Evolutionary conservation across 2,329 filamentous ascomycete genomes (phyloP).

Genomic region (Venturiaceae sp.): DNA sequence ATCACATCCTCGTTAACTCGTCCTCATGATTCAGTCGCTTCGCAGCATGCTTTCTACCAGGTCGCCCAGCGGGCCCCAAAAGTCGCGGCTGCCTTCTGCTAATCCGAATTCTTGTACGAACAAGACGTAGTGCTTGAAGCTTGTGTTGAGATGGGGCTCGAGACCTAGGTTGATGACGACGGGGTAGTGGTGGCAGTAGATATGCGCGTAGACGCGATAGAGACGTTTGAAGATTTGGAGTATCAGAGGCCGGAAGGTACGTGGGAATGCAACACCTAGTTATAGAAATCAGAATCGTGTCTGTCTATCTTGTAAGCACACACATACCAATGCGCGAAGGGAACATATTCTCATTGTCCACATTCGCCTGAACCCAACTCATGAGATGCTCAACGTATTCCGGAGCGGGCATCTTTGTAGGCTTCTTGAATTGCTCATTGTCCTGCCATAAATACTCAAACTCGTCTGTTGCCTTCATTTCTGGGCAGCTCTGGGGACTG

Average conservation of each 20-base stretch:
- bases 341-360: conserved; percentile 91
- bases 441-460: conserved; percentile 99
- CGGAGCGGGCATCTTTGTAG: conserved; percentile 95
- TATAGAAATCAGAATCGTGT: conserved; percentile 18
- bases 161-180: conserved; percentile 91
- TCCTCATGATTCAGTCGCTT: conserved; percentile 56
- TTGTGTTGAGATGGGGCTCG: conserved; percentile 95
- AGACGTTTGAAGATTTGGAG: conserved; percentile 99
- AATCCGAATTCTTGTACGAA: conserved; percentile 96
- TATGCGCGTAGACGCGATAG: conserved; percentile 94
- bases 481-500: conserved; percentile 90
- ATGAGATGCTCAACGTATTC: conserved; percentile 98
- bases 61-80: conserved; percentile 92
- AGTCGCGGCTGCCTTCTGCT: conserved; percentile 81
- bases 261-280: conserved; percentile 77
- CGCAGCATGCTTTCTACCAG: conserved; percentile 95
- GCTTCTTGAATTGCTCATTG: conserved; percentile 82
- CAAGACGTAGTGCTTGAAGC: conserved; percentile 98
- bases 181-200: conserved; percentile 97
- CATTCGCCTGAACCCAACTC: conserved; percentile 89
- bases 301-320: neutral
- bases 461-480: conserved; percentile 99
- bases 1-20: neutral
- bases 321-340: conserved; percentile 76
- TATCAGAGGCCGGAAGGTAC: conserved; percentile 83